Percentiles rank a stretch among this genome's conserved stretches.
phyloP scores from a whole-genome alignment of 2,329 filamentous ascomycete species.

The Trichoderma koningii region DNA sequence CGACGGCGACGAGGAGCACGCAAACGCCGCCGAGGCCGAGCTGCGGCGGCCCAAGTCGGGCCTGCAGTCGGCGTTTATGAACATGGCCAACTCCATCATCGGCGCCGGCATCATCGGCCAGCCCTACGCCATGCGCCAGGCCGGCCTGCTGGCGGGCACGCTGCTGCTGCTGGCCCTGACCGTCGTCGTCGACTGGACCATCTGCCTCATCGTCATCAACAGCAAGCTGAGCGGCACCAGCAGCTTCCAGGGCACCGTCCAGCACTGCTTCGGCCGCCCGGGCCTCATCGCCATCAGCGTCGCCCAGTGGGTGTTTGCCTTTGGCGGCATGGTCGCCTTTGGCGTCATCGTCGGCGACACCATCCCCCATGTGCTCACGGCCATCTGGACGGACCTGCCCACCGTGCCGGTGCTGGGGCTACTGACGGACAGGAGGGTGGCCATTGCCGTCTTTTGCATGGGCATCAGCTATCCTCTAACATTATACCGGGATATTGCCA shows the following conservation, averaged over 20 bases:
- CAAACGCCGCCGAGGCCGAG: slow-evolving; percentile 57
- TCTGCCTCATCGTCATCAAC: slow-evolving; percentile 94
- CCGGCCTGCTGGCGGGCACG: slow-evolving; percentile 79
- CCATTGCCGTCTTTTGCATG: slow-evolving; percentile 86
- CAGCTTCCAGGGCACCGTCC: slow-evolving; percentile 93
- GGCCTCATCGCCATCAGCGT: slow-evolving; percentile 85
- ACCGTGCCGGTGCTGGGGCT: slow-evolving; percentile 78
- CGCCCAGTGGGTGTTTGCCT: slow-evolving; percentile 97
- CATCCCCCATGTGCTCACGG: slow-evolving; percentile 84
- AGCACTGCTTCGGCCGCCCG: slow-evolving; percentile 87
- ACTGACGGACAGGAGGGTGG: slow-evolving; percentile 75
- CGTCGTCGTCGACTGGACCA: slow-evolving; percentile 92
- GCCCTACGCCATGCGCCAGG: slow-evolving; percentile 93
- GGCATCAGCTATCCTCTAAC: slow-evolving; percentile 88
- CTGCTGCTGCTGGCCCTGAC: slow-evolving; percentile 78
- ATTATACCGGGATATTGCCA: slow-evolving; percentile 93
- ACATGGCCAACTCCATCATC: slow-evolving; percentile 99
- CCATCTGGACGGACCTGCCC: slow-evolving; percentile 75
- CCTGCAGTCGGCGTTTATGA: slow-evolving; percentile 91
- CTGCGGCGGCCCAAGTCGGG: slow-evolving; percentile 75
- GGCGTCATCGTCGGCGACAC: slow-evolving; percentile 96
- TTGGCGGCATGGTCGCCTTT: slow-evolving; percentile 98
- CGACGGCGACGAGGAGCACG: slow-evolving; percentile 42
- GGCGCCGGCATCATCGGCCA: slow-evolving; percentile 76
- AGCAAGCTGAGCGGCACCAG: slow-evolving; percentile 92